These are phyloP conservation scores for Lentinula boryana DNA, from an alignment of 768 basidiomycete species.

Conservation along the genomic window DNA sequence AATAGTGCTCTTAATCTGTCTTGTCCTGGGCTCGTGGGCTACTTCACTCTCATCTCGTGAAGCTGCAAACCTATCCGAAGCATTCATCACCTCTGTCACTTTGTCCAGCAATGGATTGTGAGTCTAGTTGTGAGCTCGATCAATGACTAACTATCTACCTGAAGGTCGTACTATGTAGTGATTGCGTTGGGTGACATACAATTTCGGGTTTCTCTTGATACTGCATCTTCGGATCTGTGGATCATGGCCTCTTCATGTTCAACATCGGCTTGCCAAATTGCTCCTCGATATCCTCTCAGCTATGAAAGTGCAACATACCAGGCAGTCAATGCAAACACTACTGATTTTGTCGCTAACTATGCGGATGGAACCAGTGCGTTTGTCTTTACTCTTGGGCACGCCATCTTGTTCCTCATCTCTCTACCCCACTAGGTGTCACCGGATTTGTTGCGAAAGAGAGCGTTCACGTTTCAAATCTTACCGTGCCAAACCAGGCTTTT, in stretches of 20 bases:
- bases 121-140: constrained; percentile 14
- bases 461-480: constrained; percentile 54
- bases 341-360: constrained; percentile 54
- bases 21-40: not conserved
- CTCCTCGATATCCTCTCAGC: constrained; percentile 66
- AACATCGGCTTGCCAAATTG: constrained; percentile 42
- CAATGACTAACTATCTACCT: constrained; percentile 4
- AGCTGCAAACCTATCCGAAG: not conserved
- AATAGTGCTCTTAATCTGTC: not conserved
- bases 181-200: constrained; percentile 55
- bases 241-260: constrained; percentile 58
- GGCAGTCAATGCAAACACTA: constrained; percentile 54
- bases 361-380: constrained; percentile 63
- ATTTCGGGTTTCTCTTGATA: constrained; percentile 70
- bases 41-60: not conserved
- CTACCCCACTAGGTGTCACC: constrained; percentile 40
- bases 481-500: constrained; percentile 55
- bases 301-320: constrained; percentile 64
- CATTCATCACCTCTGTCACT: constrained; percentile 32
- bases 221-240: constrained; percentile 72
- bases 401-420: not conserved
- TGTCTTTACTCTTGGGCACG: not conserved
- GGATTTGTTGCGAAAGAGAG: constrained; percentile 71
- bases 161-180: constrained; percentile 63
- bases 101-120: constrained; percentile 42